Evolutionary conservation across 768 basidiomycete genomes (phyloP), one percentile per base, ranked within the genome.

Genomic region (Termitomyces titanicus): DNA sequence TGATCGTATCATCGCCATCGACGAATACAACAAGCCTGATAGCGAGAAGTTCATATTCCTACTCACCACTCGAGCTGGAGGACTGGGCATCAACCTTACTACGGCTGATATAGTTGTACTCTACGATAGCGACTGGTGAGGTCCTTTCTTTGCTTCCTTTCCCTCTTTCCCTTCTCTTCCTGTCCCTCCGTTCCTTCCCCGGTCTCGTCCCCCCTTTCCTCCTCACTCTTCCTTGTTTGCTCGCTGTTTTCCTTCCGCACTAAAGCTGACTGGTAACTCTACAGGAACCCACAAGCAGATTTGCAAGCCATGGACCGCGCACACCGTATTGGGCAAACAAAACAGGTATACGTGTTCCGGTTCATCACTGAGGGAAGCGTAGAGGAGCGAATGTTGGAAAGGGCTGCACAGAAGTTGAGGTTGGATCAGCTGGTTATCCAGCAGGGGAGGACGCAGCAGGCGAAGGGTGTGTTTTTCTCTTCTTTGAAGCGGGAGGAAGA

Each of bases 271-370:
- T 17, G 9, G 10, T 48, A 4, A n/a, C 25, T 44, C 6, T 42
- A 18, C 61, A 93, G 89, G 94, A 99, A 98, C 69, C 96, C 97
- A 1, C 97, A 99, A 73, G 97, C 96, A 2, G 97, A 99, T 75
- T 72, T 99, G 44, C 97, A 99, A 68, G 97, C 97, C 5, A 98
- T 97, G 96, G 94, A 98, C 66, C 90, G 94, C 54, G 95, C 95
- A 0, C 94, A 96, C 74, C 90, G 94, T 54, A 96, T 96, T 58
- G 94, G 94, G 3, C 94, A 98, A 73, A 96, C 92, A 43, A 98
- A 96, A 72, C 94, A 98, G 70, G 95, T 97, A 18, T 95, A 94
- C 64, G 95, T 97, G 5, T 98, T 92, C 77, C 77, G 95, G n/a
- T 96, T 97, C 70, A 88, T 97, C 63, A 96, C 95, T 0, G 92